These are phyloP conservation scores for Tylopilus sp. DNA, from an alignment of 768 basidiomycete genomes.

Conservation along the genomic window DNA sequence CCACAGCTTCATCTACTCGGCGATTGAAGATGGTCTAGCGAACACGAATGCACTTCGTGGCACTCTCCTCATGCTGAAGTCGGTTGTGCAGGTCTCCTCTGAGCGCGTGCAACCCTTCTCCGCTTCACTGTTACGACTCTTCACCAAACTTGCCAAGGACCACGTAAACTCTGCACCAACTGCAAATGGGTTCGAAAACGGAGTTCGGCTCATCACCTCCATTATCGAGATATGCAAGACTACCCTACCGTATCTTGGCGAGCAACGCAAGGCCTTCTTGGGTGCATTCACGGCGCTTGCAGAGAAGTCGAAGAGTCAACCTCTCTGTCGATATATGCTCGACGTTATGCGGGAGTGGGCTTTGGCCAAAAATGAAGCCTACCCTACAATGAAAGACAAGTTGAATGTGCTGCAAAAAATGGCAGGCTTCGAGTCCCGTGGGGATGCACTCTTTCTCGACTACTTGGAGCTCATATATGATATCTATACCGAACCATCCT, in stretches of 20 bases:
- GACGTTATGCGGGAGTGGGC: conserved; percentile 89
- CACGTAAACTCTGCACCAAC: conserved; percentile 60
- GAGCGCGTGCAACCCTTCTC: conserved; percentile 83
- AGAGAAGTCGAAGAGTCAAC: conserved; percentile 81
- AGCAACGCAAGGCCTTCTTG: conserved; percentile 80
- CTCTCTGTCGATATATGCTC: conserved; percentile 80
- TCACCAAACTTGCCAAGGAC: conserved; percentile 84
- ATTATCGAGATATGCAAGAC: conserved; percentile 85
- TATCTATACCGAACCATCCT: conserved; percentile 83
- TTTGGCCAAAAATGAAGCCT: conserved; percentile 77
- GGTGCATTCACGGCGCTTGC: conserved; percentile 75
- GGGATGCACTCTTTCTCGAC: conserved; percentile 73
- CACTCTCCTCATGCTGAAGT: conserved; percentile 81
- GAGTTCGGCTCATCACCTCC: conserved; percentile 64
- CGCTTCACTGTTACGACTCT: conserved; percentile 71
- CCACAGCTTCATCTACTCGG: conserved; percentile 68
- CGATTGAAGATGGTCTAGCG: conserved; percentile 77
- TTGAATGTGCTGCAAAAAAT: conserved; percentile 86
- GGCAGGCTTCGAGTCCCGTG: conserved; percentile 75
- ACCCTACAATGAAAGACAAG: conserved; percentile 95
- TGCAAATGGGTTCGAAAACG: conserved; percentile 51
- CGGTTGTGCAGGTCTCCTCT: conserved; percentile 74
- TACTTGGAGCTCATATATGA: conserved; percentile 91
- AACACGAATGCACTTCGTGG: conserved; percentile 71
- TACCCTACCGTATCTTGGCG: conserved; percentile 77